Base-by-base conservation (phyloP, 805 yeast genomes). In the Kodamaea kakaduensis region DNA sequence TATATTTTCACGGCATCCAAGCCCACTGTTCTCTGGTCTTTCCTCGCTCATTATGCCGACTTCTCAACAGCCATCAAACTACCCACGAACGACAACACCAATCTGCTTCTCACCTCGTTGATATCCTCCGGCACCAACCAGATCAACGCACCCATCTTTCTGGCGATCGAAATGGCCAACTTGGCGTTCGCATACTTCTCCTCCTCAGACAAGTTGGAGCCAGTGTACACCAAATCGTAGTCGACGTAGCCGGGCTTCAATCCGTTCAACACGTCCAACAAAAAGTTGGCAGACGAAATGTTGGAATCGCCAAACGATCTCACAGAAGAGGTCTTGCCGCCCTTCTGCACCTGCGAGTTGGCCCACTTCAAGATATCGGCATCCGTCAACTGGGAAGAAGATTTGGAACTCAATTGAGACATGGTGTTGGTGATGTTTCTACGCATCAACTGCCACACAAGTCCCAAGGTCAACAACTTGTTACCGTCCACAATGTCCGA, bases 41-140 rank as follows among this genome's bases (percentile, higher is more conserved):
- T 24, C 17, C 13, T 32, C n/a, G n/a, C n/a, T n/a, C n/a, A n/a
- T 25, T 16, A 49, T n/a, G n/a, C n/a, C n/a, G n/a, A n/a, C n/a
- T n/a, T 52, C 18, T 57, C 59, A 24, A 63, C 61, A 21, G 59
- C 56, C 98, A 93, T 93, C 61, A 93, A 76, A 33, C 96, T 86
- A 36, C 97, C 98, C 43, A 93, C 86, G 59, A 93, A 93, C 1
- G 97, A 88, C 58, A 88, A 75, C 39, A 93, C 84, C 67, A 93
- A 79, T 61, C 97, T 79, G 29, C 95, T 75, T 64, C 97, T 84
- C 28, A 93, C 97, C 67, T 90, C 97, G 52, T 81, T 84, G 53
- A 93, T 93, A 67, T 93, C 98, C 62, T 93, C 98, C n/a, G 98
- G 98, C n/a, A 93, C 96, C 49, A 93, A 74, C 97, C 97, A 93